Evolutionary conservation across 2,329 filamentous ascomycete species (phyloP).

Genomic region (Alternaria panax): DNA sequence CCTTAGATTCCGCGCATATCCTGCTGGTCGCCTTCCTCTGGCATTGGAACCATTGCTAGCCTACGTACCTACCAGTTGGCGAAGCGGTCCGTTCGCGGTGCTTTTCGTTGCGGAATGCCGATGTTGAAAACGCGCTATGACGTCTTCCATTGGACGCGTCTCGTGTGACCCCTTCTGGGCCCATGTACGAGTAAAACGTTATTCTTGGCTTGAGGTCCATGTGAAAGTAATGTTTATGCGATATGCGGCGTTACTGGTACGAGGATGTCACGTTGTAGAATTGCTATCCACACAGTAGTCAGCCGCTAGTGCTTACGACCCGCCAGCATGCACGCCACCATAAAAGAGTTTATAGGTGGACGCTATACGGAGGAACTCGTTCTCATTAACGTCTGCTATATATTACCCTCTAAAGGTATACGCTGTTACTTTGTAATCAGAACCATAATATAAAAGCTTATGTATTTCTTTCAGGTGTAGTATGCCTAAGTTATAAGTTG

Average conservation of each 20-base stretch:
- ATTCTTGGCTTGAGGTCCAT: not conserved
- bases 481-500: too few relatives aligned
- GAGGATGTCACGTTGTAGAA: not conserved
- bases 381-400: too few relatives aligned
- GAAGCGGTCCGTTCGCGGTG: conserved; percentile 6
- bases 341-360: not conserved
- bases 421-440: too few relatives aligned
- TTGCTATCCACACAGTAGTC: not conserved
- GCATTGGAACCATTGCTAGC: not conserved
- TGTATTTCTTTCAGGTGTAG: too few relatives aligned
- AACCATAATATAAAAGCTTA: too few relatives aligned
- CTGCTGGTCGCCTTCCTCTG: not conserved
- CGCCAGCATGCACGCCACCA: not conserved
- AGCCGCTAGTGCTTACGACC: not conserved
- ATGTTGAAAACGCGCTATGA: conserved; percentile 1
- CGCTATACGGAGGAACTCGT: too few relatives aligned
- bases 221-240: not conserved
- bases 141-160: not conserved
- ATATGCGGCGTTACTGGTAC: not conserved
- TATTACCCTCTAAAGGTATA: too few relatives aligned
- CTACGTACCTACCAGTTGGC: not conserved
- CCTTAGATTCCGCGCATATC: not conserved
- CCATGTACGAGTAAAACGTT: not conserved
- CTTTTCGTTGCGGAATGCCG: not conserved
- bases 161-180: not conserved